Evolutionary conservation across 148 eudicot species (phyloP).

Genomic region (Hydrangea macrophylla): DNA sequence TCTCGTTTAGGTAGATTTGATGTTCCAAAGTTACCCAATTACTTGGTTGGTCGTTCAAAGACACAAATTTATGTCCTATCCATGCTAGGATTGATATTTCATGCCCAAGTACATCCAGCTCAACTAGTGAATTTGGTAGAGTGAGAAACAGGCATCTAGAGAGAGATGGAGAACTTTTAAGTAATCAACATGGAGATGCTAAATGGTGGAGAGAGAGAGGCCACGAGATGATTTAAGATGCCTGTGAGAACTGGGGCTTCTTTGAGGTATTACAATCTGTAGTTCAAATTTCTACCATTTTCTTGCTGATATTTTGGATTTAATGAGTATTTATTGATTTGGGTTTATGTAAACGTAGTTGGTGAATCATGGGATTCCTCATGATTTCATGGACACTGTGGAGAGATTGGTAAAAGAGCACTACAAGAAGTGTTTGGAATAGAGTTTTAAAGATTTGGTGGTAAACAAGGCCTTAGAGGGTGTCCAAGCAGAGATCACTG

Average conservation of each 20-base stretch:
- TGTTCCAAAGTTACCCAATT: too few species aligned
- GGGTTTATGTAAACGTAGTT: constrained; percentile 21
- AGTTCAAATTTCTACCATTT: not conserved
- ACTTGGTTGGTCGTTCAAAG: too few species aligned
- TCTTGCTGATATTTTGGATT: not conserved
- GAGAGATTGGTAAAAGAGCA: constrained; percentile 63
- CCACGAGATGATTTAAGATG: constrained; percentile 61
- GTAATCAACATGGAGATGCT: constrained; percentile 60
- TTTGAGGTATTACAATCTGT: constrained; percentile 43
- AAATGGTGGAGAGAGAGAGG: constrained; percentile 54
- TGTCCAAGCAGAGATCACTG: constrained; percentile 45
- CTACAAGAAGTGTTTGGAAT: constrained; percentile 63
- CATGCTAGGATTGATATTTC: too few species aligned
- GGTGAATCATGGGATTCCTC: constrained; percentile 67
- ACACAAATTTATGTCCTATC: too few species aligned
- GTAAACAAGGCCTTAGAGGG: constrained; percentile 52
- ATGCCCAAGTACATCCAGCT: too few species aligned
- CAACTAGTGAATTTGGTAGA: too few species aligned
- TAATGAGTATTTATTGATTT: not conserved
- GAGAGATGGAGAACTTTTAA: constrained; percentile 57
- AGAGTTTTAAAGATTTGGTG: constrained; percentile 60
- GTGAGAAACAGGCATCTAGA: not conserved
- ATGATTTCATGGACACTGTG: constrained; percentile 59
- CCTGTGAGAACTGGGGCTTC: constrained; percentile 82
- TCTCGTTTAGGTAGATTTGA: too few species aligned